These are phyloP conservation scores for Sporisorium scitamineum DNA, from an alignment of 1,284 basidiomycete species.

Conservation along the genomic window DNA sequence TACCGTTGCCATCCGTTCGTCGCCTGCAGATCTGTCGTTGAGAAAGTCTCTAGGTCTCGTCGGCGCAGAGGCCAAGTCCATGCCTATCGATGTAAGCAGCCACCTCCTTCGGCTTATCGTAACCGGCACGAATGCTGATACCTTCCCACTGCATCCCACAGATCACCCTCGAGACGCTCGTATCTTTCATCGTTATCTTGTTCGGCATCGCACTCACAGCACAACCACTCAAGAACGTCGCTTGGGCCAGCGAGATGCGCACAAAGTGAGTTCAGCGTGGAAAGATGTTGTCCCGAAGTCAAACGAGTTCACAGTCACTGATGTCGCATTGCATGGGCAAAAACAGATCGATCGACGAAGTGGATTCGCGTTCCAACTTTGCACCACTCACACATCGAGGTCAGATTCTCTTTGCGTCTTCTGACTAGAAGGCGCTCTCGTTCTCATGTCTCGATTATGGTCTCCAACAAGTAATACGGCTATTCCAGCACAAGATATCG, in stretches of 20 bases:
- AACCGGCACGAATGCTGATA: not conserved
- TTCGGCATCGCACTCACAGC: slow-evolving; percentile 79
- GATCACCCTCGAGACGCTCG: slow-evolving; percentile 78
- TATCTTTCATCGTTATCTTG: slow-evolving; percentile 78
- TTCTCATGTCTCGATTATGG: not conserved
- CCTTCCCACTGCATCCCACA: slow-evolving; percentile 66
- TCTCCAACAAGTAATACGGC: not conserved
- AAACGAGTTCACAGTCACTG: not conserved
- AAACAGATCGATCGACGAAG: slow-evolving; percentile 80
- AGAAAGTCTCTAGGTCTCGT: slow-evolving; percentile 54
- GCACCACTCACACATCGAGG: slow-evolving; percentile 79
- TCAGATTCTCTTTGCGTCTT: slow-evolving; percentile 55
- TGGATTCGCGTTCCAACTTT: slow-evolving; percentile 80
- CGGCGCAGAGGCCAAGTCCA: slow-evolving; percentile 27
- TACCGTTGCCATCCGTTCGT: not conserved
- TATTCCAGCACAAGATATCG: not conserved
- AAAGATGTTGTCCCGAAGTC: not conserved
- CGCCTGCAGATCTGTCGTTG: slow-evolving; percentile 44
- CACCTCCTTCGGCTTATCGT: not conserved
- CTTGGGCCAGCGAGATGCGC: slow-evolving; percentile 90
- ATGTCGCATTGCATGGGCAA: not conserved
- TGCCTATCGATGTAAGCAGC: slow-evolving; percentile 55
- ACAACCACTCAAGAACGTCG: slow-evolving; percentile 80
- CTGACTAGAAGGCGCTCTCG: slow-evolving; percentile 1
- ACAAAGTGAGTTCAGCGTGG: slow-evolving; percentile 74